Conservation (phyloP, 805 yeast genomes). For the Starmerella scarabaei region DNA sequence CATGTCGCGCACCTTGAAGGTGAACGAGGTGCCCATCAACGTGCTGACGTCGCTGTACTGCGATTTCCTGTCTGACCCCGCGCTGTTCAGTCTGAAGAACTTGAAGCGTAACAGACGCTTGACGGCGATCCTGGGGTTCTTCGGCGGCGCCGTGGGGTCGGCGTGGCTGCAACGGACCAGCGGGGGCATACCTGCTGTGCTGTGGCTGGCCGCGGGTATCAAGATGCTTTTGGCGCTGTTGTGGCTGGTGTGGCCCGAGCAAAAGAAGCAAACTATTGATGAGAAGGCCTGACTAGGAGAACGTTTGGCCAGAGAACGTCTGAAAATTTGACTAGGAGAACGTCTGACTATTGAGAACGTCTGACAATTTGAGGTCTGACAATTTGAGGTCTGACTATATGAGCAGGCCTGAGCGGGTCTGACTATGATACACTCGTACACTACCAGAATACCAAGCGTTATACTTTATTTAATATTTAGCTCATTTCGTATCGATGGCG, state of each 20-base stretch:
- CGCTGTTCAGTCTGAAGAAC: slow-evolving; percentile 2
- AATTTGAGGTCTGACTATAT: too few relatives aligned
- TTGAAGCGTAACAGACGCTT: slow-evolving; percentile 11
- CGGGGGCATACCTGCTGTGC: slow-evolving; percentile 11
- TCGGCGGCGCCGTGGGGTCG: slow-evolving; percentile 12
- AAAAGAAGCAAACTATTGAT: too few relatives aligned
- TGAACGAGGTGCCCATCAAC: slow-evolving; percentile 14
- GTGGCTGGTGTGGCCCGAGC: slow-evolving; percentile 10
- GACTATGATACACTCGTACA: too few relatives aligned
- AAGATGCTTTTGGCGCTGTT: slow-evolving; percentile 4
- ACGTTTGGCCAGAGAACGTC: too few relatives aligned
- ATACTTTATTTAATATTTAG: neutral
- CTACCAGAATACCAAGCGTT: too few relatives aligned
- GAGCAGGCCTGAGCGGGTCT: too few relatives aligned
- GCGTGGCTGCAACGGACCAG: slow-evolving; percentile 14
- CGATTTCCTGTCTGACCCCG: slow-evolving; percentile 13
- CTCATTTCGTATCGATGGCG: neutral
- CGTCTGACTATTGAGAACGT: too few relatives aligned
- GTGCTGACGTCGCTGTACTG: slow-evolving; percentile 15
- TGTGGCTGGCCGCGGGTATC: slow-evolving; percentile 13
- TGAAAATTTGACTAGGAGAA: too few relatives aligned
- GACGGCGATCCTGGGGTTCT: slow-evolving; percentile 7
- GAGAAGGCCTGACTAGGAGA: too few relatives aligned
- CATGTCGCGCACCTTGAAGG: slow-evolving; percentile 8
- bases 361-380: too few relatives aligned